Base-by-base conservation (phyloP, 208 protist genomes). In the Leptomonas seymouri region DNA sequence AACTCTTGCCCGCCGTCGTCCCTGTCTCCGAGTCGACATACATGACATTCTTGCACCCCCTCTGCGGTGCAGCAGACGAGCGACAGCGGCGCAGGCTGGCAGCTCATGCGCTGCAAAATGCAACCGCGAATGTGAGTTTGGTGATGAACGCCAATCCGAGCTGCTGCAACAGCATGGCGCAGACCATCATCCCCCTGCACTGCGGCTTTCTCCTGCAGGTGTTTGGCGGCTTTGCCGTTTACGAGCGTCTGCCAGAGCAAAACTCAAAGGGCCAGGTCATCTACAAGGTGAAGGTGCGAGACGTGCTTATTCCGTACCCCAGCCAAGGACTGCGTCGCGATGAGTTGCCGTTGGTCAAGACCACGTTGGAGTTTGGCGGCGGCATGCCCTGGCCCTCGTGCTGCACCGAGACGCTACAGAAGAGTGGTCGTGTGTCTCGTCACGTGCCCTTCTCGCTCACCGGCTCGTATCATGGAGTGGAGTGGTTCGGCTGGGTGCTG, bases 401-500 rank as follows among this genome's bases (percentile, higher is more conserved):
- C 39, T 95, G 89, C 77, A 95, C 89, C 0, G 31, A 68, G 31
- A 11, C 63, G 39, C 61, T 95, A n/a, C 80, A 91, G 61, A 67
- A 78, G 42, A 70, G 78, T 39, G 84, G 81, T 5, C 76, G 86
- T 21, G 80, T 93, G 57, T 76, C 64, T 31, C 65, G 67, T 4
- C 66, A 71, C n/a, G 76, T 91, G 2, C 89, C 89, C 4, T 74
- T 78, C 44, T 23, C 78, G n/a, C 86, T 95, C 64, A 79, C 69
- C 25, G 84, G 84, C 1, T 63, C 71, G 42, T 61, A 69, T n/a
- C 54, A 69, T 34, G 50, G 71, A 25, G 82, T 82, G 55, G 57
- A 76, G 58, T 93, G 86, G 78, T 95, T 90, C 65, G 78, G 78
- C 11, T 95, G 89, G 87, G 80, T 95, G 65, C 42, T 85, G 11